Conservation (phyloP, 225 moss, liverwort and hornwort species). For the Polytrichum formosum region DNA sequence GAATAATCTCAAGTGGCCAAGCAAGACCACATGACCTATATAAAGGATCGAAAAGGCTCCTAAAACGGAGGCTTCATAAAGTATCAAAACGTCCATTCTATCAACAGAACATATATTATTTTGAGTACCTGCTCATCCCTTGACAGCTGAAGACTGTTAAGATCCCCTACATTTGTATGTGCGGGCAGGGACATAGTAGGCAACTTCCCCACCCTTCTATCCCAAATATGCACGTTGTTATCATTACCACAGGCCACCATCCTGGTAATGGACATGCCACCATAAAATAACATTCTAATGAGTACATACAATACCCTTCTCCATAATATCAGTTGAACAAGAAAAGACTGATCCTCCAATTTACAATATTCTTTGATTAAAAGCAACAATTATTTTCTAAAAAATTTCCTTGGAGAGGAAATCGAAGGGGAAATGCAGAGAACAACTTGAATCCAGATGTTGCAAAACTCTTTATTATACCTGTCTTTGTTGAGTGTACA, state of each 20-base stretch:
- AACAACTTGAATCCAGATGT: too few species aligned
- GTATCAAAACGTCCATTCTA: too few species aligned
- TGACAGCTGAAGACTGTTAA: constrained; percentile 78
- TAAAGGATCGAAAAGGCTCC: too few species aligned
- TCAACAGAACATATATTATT: too few species aligned
- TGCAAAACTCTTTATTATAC: constrained; percentile 19
- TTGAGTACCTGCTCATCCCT: constrained; percentile 74
- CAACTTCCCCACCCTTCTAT: constrained; percentile 63
- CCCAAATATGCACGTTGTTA: constrained; percentile 80
- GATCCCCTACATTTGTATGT: constrained; percentile 40
- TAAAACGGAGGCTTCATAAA: too few species aligned
- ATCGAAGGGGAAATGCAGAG: too few species aligned
- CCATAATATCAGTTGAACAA: background rate
- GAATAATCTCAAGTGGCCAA: too few species aligned
- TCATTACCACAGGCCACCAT: constrained; percentile 89
- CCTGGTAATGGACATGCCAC: constrained; percentile 30
- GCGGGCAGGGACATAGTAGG: constrained; percentile 59
- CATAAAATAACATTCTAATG: too few species aligned
- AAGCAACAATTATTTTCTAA: too few species aligned
- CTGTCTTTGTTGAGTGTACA: constrained; percentile 59
- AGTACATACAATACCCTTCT: background rate
- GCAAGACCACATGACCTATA: too few species aligned
- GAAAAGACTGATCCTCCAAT: constrained; percentile 4
- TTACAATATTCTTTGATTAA: too few species aligned
- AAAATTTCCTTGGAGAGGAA: too few species aligned